Conservation (phyloP, 2,329 filamentous ascomycete genomes). For the Monascus ruber region DNA sequence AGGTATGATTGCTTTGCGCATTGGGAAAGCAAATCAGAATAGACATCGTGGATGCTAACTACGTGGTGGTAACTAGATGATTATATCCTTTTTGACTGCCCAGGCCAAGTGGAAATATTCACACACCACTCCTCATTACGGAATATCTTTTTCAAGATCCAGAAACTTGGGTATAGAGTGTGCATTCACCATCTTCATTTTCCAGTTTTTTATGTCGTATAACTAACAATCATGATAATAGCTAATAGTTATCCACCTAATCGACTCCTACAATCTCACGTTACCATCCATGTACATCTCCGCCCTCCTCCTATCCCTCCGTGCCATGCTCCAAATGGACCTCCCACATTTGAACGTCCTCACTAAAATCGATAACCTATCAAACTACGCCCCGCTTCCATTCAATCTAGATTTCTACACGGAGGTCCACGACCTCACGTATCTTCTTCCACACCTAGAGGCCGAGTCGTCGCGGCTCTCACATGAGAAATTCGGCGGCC, state of each 20-base stretch:
- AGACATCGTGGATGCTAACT: not conserved
- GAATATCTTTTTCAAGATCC: slow-evolving; percentile 80
- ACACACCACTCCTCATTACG: slow-evolving; percentile 87
- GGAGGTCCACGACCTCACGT: slow-evolving; percentile 84
- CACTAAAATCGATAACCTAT: slow-evolving; percentile 93
- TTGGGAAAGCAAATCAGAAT: not conserved
- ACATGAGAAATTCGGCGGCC: slow-evolving; percentile 64
- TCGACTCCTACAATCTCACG: slow-evolving; percentile 87
- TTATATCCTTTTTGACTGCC: slow-evolving; percentile 91
- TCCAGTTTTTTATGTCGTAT: not conserved
- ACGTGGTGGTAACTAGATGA: slow-evolving; percentile 47
- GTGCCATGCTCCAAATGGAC: slow-evolving; percentile 97
- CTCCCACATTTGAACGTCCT: slow-evolving; percentile 91
- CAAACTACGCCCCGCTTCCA: slow-evolving; percentile 70
- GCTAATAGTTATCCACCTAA: slow-evolving; percentile 87
- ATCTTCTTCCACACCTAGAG: slow-evolving; percentile 70
- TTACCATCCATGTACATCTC: slow-evolving; percentile 92
- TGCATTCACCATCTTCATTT: slow-evolving; percentile 24
- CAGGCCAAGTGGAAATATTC: slow-evolving; percentile 92
- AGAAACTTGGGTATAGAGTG: slow-evolving; percentile 88
- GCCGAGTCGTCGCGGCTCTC: slow-evolving; percentile 61
- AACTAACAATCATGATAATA: slow-evolving; percentile 28
- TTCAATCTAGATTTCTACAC: slow-evolving; percentile 98
- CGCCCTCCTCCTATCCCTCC: slow-evolving; percentile 80
- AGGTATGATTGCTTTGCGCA: slow-evolving; percentile 27